Evolutionary conservation across 108 stramenopile genomes (phyloP).

Genomic region (Cyclotella atomus): DNA sequence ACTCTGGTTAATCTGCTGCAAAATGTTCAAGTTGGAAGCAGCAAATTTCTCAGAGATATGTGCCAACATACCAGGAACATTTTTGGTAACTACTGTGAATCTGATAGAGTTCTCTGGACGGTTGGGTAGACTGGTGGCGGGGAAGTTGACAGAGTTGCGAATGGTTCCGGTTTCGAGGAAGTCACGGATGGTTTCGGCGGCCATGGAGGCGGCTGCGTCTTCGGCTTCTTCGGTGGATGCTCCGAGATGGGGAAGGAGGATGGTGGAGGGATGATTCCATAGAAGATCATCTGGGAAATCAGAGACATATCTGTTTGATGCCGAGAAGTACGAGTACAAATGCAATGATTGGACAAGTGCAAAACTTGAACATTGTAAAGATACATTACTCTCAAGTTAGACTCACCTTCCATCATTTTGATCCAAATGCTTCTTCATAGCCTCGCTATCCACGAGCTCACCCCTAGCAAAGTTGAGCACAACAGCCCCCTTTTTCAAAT

Average conservation of each 20-base stretch:
- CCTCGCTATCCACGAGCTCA: slow-evolving; percentile 92
- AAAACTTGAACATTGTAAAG: background rate
- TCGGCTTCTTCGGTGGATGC: slow-evolving; percentile 97
- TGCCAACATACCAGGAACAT: slow-evolving; percentile 87
- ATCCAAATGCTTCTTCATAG: slow-evolving; percentile 89
- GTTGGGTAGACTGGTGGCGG: slow-evolving; percentile 67
- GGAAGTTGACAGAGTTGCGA: slow-evolving; percentile 92
- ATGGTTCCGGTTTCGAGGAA: slow-evolving; percentile 90
- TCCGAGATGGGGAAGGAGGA: slow-evolving; percentile 94
- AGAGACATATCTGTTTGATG: slow-evolving; percentile 59
- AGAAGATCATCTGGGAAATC: slow-evolving; percentile 92
- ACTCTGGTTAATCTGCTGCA: slow-evolving; percentile 93
- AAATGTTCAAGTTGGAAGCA: slow-evolving; percentile 74
- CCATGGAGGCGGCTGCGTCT: slow-evolving; percentile 93
- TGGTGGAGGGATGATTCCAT: slow-evolving; percentile 85
- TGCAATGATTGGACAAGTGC: background rate
- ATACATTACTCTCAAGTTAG: background rate
- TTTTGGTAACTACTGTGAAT: slow-evolving; percentile 90
- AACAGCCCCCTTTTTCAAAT: slow-evolving; percentile 85
- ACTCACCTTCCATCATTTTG: slow-evolving; percentile 62
- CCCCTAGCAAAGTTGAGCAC: slow-evolving; percentile 96
- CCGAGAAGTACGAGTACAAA: background rate
- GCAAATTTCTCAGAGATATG: slow-evolving; percentile 87
- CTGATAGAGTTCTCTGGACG: slow-evolving; percentile 72
- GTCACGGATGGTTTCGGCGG: slow-evolving; percentile 86